Base-by-base conservation (phyloP, 2,329 filamentous ascomycete genomes). In the Botrytis byssoidea region DNA sequence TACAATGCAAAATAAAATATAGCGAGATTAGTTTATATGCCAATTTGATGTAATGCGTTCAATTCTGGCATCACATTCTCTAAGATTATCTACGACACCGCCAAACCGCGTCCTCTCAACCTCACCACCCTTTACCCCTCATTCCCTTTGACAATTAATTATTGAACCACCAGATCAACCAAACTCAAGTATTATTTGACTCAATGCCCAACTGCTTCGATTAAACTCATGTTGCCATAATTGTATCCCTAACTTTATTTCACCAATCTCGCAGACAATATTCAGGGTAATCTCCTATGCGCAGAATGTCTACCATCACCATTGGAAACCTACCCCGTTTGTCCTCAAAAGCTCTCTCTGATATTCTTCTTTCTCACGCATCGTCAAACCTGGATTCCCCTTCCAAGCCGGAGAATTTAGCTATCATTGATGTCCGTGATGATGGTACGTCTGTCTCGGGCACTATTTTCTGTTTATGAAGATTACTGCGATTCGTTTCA, bases 341-440 rank as follows among this genome's bases (percentile, higher is more conserved):
- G 63, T 78, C 79, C n/a, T 73, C 79, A 4, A 72, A 74, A 44
- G 75, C 75, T 18, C 77, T 82, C 63, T 80, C 79, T 35, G 60
- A 77, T 37, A 77, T 81, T 22, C 65, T 82, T 32, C 78, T 82
- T 16, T 75, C 77, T 10, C 60, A 76, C 46, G 55, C 73, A 5
- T 74, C 76, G 25, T 74, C 77, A 5, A 80, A 80, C 48, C 72
- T 80, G 51, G 77, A 81, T 75, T 70, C 75, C 2, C 59, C 74
- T n/a, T 71, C 74, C n/a, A 57, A 75, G 18, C 75, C 76, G 14
- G 70, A 67, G 14, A 75, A 78, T 42, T 86, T 94, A 73, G 93
- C 93, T 16, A 86, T 98, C 55, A 88, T 98, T 74, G 96, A 98
- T 82, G 96, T 98, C 12, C 90, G 96, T 74, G 96, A 98, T 82